Evolutionary conservation across 495 filamentous ascomycete species (phyloP), one percentile per base, ranked within the genome.

Genomic region (Penicillium bovifimosum): DNA sequence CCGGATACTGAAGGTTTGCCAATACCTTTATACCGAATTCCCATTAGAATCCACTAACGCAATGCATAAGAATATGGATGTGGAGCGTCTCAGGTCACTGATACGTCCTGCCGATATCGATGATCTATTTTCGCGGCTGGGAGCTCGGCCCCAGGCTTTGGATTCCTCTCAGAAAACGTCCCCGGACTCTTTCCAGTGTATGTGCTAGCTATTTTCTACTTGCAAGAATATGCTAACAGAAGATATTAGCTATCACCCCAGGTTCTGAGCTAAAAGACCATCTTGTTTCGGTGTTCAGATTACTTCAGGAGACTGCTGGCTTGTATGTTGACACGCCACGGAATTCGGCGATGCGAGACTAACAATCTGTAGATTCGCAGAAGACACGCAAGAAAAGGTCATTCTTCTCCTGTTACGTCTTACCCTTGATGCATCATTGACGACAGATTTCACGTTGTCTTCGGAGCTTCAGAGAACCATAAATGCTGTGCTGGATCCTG

Each of bases 351-450:
- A n/a, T 26, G 38, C 9, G 20, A 39, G 13, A 39, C 52, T 56
- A 4, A 60, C 56, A 55, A 57, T 33, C 13, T 42, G 2, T 33
- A 75, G 73, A 35, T 64, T 74, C 53, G 52, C 61, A 9, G 53
- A 63, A 26, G 64, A 73, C 18, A 69, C 67, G 5, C 60, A 59
- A 45, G 61, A 64, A 47, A 63, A 55, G 28, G 59, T 69, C 10
- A 49, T 76, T 7, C 54, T 63, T 1, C 60, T 84, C 17, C 60
- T 85, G 6, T 69, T 86, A 27, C 80, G 85, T 9, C 78, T 89
- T 39, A 72, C 76, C n/a, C 62, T 86, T 8, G 84, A 87, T 56
- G 68, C 66, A 18, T 64, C 76, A 4, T 60, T 85, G 7, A 70
- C 76, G 13, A 68, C 69, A 16, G 62, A 78, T 55, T 53, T 53